Evolutionary conservation across 208 protist genomes (phyloP), one percentile per base, ranked within the genome.

Genomic region (Trypanosoma mega): DNA sequence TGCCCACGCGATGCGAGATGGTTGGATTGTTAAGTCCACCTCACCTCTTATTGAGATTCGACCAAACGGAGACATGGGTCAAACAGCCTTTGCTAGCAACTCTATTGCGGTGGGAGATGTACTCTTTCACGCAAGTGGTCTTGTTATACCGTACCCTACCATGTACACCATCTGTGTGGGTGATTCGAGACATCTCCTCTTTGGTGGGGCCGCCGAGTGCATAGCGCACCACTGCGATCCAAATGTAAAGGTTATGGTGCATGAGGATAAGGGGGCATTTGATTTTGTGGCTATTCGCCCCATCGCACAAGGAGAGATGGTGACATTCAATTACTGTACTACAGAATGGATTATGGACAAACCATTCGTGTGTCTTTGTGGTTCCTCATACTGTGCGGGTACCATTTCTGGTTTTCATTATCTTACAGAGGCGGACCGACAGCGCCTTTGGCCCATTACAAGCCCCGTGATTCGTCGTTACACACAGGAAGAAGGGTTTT

Each of bases 121-220:
- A 6, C 69, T 94, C 21, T 94, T 91, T 55, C 80, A 87, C 62
- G 73, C 71, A 60, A 78, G 76, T 18, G 88, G 85, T 18, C 74
- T 92, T 39, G 54, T 90, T 12, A 75, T 94, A 34, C 85, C 88
- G 1, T 90, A 88, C 65, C 83, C 88, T 5, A 94, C 85, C 58
- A 92, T 94, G 82, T 92, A 92, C 80, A 94, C 88, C 53, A 87
- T 94, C 61, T 92, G 85, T 55, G 82, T 91, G 3, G 85, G 85
- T 18, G 65, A 74, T 21, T 61, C 74, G 47, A 49, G 68, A 55
- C 88, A 94, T 68, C 78, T 92, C 21, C 74, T 94, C 43, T 94
- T 94, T 46, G 85, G 85, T 49, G 82, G 87, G 45, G 88, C 80
- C 4, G 88, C 88, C 3, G 88, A 94, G 75, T 95, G 82, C 63